These are phyloP conservation scores for Syncephalis fuscata DNA, from an alignment of 371 early-diverging fungal genomes.

Conservation along the genomic window DNA sequence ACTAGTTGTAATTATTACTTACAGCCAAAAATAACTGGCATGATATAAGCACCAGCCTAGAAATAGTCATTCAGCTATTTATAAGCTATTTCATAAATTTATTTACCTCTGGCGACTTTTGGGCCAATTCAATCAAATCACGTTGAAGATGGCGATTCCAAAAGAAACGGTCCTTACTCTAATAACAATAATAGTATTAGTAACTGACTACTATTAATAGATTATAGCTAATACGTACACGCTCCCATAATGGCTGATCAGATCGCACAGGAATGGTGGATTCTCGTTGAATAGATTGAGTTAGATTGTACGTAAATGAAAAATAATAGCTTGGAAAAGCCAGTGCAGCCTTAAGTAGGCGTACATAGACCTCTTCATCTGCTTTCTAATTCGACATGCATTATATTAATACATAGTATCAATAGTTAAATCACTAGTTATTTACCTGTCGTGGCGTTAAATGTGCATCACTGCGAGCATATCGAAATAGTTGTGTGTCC, in stretches of 20 bases:
- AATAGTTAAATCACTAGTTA: background rate
- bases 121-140: conserved; percentile 38
- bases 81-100: too few species aligned
- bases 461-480: conserved; percentile 25
- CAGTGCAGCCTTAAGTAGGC: conserved; percentile 51
- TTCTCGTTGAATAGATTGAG: conserved; percentile 66
- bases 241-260: conserved; percentile 13
- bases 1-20: conserved; percentile 18
- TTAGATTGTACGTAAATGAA: conserved; percentile 74
- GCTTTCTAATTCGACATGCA: conserved; percentile 17
- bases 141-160: conserved; percentile 65
- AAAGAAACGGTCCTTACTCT: conserved; percentile 80
- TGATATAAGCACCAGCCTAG: conserved; percentile 55
- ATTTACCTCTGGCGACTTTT: conserved; percentile 20
- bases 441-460: conserved; percentile 29
- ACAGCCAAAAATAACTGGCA: conserved; percentile 88
- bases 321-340: conserved; percentile 57
- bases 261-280: conserved; percentile 9
- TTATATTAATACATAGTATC: background rate
- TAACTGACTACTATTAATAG: too few species aligned
- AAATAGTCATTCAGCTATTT: too few species aligned
- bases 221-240: too few species aligned
- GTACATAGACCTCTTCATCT: conserved; percentile 62
- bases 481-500: conserved; percentile 52
- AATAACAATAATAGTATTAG: background rate